Base-by-base conservation (phyloP, 495 filamentous ascomycete genomes). In the Pseudomonodictys pantanalensis region DNA sequence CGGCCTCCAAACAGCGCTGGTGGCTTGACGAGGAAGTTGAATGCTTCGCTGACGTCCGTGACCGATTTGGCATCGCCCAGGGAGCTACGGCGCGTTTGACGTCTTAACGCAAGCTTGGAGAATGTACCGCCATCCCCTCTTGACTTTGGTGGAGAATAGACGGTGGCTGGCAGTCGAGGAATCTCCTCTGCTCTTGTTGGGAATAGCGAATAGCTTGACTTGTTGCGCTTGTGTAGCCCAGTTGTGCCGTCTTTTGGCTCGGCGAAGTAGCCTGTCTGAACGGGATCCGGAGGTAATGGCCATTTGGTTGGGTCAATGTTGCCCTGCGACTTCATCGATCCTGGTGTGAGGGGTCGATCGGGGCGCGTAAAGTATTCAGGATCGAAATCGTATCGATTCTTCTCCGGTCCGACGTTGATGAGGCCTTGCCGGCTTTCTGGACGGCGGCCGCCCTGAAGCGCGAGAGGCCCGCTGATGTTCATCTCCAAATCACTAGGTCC, bases 401-500 rank as follows among this genome's bases (percentile, higher is more conserved):
- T 64, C 47, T 64, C 60, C 1, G 45, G 59, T 0, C 52, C 50
- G 15, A 58, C 48, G 25, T 67, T 43, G 20, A 67, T 58, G 2
- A 65, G 58, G 10, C 57, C 60, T 38, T 64, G 53, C 2, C 60
- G 65, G 32, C 60, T 64, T 18, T 64, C 60, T 25, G 59, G 48
- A 29, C 64, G 53, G 7, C 49, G 25, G 1, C 61, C 54, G 28
- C 61, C 61, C 26, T 60, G 50, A 23, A 68, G 33, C 35, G 47
- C 51, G 10, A 69, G 18, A 18, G 67, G 67, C 0, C 54, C 58
- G 38, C 67, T 69, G 32, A 69, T 69, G 51, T 62, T 69, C 62
- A 67, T 59, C 22, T 69, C 65, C 8, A 69, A 51, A 46, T 68
- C 65, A 33, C 61, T 65, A 1, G 65, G 65, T 0, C 67, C 67